A percentile compares a stretch with the other conserved stretches of the same genome.
These are phyloP conservation scores for Cyamopsis tetragonoloba DNA, from an alignment of 306 rosid genomes.

Conservation along the genomic window DNA sequence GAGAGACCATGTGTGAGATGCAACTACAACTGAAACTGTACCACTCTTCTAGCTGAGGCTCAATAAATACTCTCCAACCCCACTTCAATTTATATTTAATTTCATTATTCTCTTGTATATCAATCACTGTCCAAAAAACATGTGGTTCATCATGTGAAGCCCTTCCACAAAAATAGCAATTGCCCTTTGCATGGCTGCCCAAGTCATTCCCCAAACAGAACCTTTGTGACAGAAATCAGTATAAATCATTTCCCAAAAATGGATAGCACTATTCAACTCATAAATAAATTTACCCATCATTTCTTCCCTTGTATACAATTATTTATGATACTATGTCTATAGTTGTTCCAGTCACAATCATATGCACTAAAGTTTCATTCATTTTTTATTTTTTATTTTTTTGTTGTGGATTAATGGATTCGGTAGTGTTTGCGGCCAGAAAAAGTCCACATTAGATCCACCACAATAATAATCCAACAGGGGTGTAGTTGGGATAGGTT, in stretches of 20 bases:
- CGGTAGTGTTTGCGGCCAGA: constrained; percentile 19
- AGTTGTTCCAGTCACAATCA: constrained; percentile 25
- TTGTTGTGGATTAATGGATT: constrained; percentile 1
- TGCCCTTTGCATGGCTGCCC: constrained; percentile 41
- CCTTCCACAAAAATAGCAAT: constrained; percentile 41
- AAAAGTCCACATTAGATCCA: constrained; percentile 10
- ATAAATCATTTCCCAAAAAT: constrained; percentile 33
- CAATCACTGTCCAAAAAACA: constrained; percentile 41
- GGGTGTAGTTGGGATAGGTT: too few relatives aligned
- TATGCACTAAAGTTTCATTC: neutral
- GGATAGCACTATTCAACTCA: constrained; percentile 18
- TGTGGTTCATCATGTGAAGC: constrained; percentile 49
- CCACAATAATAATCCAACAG: constrained; percentile 11
- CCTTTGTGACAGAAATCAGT: constrained; percentile 23
- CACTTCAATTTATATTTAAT: constrained; percentile 12
- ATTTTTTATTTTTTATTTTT: neutral
- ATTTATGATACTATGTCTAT: constrained; percentile 19
- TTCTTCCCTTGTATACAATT: constrained; percentile 16
- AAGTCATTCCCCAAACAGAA: constrained; percentile 29
- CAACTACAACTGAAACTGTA: constrained; percentile 26
- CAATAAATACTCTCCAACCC: constrained; percentile 42
- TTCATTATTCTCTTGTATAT: constrained; percentile 28
- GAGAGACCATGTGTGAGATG: constrained; percentile 47
- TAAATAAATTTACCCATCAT: constrained; percentile 24
- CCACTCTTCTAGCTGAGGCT: constrained; percentile 37